Evolutionary conservation across 306 rosid species (phyloP).

Genomic region (Sesbania bispinosa): DNA sequence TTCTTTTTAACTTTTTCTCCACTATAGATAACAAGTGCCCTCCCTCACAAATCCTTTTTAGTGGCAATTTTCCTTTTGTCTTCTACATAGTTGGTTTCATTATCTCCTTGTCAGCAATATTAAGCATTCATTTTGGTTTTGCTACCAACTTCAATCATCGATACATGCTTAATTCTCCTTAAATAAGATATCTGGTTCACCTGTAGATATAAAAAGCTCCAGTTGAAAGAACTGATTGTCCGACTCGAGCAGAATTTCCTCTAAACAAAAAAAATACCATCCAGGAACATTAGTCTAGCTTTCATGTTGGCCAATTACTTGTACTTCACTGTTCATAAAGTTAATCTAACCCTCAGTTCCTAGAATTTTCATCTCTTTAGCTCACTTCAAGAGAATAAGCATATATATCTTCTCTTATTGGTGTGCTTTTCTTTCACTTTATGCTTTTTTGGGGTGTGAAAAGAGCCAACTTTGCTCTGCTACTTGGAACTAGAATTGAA

Average conservation of each 20-base stretch:
- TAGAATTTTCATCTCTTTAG: constrained; percentile 6
- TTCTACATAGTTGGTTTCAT: background rate
- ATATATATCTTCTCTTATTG: background rate
- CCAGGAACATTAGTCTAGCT: no score
- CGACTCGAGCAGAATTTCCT: no score
- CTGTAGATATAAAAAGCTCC: no score
- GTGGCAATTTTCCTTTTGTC: constrained; percentile 41
- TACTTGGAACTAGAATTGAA: background rate
- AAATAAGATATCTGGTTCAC: no score
- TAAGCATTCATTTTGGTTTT: background rate
- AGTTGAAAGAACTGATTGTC: no score
- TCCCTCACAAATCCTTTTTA: constrained; percentile 26
- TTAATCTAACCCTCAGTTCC: background rate
- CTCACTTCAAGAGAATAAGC: constrained; percentile 26
- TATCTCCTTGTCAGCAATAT: background rate
- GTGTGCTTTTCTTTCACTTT: no score
- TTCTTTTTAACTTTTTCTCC: constrained; percentile 39
- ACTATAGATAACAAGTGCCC: constrained; percentile 24
- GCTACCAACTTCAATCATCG: no score
- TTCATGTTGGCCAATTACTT: constrained; percentile 6
- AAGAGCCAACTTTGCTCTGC: background rate
- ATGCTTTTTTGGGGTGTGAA: constrained; percentile 17
- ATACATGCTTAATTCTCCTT: no score
- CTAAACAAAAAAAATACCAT: no score
- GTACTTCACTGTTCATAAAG: constrained; percentile 19